Evolutionary conservation across 805 yeast genomes (phyloP).

Genomic region (Peterozyma toletana): DNA sequence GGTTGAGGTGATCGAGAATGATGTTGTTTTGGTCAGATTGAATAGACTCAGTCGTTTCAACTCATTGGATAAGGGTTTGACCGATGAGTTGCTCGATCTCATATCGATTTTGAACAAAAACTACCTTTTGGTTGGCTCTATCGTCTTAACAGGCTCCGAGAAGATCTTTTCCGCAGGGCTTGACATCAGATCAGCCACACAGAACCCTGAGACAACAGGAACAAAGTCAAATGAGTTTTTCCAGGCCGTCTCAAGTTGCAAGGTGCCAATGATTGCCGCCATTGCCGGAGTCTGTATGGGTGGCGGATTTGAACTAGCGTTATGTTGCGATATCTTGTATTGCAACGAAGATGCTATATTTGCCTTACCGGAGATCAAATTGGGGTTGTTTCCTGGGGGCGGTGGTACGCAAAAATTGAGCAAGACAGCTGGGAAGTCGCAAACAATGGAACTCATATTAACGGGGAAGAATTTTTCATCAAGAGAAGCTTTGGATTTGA

Average conservation of each 20-base stretch:
- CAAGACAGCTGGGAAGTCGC: slow-evolving; percentile 39
- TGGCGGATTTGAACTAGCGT: slow-evolving; percentile 51
- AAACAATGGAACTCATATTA: slow-evolving; percentile 40
- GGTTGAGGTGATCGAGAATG: no score
- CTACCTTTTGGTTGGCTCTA: neutral
- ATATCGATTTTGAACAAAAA: no score
- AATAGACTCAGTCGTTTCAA: no score
- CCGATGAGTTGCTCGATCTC: no score
- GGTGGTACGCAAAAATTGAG: slow-evolving; percentile 49
- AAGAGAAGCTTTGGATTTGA: slow-evolving; percentile 38
- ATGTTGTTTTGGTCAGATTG: no score
- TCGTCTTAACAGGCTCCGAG: slow-evolving; percentile 4
- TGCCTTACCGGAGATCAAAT: slow-evolving; percentile 49
- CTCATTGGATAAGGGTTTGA: no score
- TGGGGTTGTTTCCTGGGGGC: slow-evolving; percentile 45
- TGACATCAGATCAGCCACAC: neutral
- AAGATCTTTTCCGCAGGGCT: slow-evolving; percentile 3
- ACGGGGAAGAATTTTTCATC: slow-evolving; percentile 40
- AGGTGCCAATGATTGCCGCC: slow-evolving; percentile 47
- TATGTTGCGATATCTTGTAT: slow-evolving; percentile 41
- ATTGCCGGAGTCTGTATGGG: slow-evolving; percentile 45
- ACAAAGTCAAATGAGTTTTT: neutral
- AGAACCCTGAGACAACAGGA: neutral
- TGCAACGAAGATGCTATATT: slow-evolving; percentile 40
- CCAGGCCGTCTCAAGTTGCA: slow-evolving; percentile 30